Percentiles rank a stretch among this genome's conserved stretches.
phyloP scores from a whole-genome alignment of 1,284 basidiomycete genomes.

The Trametes polyzona region DNA sequence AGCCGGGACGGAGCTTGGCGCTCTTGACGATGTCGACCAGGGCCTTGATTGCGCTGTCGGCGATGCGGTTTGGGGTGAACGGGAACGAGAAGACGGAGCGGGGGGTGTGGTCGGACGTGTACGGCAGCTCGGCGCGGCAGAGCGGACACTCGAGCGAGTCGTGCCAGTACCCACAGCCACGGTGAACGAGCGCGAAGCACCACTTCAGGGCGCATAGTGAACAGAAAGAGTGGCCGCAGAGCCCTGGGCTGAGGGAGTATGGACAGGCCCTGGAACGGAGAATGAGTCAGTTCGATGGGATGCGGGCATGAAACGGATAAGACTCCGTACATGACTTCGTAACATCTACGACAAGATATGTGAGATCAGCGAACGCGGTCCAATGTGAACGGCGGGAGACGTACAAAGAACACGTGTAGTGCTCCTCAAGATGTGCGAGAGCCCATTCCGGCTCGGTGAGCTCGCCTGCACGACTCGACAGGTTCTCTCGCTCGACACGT shows the following conservation, averaged over 20 bases:
- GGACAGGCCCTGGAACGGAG: slow-evolving; percentile 53
- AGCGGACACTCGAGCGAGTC: slow-evolving; percentile 67
- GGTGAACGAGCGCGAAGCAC: slow-evolving; percentile 67
- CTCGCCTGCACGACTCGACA: background rate
- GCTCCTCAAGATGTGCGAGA: slow-evolving; percentile 54
- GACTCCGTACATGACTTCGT: slow-evolving; percentile 45
- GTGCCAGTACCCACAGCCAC: slow-evolving; percentile 65
- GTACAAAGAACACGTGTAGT: slow-evolving; percentile 57
- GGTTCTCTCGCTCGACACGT: background rate
- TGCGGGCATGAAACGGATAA: background rate
- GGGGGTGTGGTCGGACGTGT: slow-evolving; percentile 52
- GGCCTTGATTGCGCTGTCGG: slow-evolving; percentile 51
- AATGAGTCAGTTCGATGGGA: background rate
- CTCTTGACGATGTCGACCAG: slow-evolving; percentile 47
- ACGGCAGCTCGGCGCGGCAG: slow-evolving; percentile 57
- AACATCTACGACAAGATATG: slow-evolving; percentile 35
- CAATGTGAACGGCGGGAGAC: slow-evolving; percentile 18
- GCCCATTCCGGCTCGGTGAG: background rate
- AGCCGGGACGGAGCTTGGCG: background rate
- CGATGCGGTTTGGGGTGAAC: slow-evolving; percentile 62
- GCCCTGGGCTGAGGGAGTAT: slow-evolving; percentile 54
- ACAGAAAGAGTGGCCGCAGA: slow-evolving; percentile 70
- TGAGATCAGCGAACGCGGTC: background rate
- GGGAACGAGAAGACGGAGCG: slow-evolving; percentile 56
- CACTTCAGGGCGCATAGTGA: slow-evolving; percentile 65